Percentiles rank a stretch among this genome's conserved stretches.
phyloP scores from a whole-genome alignment of 73 alveolate species.

The Paraurostyla sp. region DNA sequence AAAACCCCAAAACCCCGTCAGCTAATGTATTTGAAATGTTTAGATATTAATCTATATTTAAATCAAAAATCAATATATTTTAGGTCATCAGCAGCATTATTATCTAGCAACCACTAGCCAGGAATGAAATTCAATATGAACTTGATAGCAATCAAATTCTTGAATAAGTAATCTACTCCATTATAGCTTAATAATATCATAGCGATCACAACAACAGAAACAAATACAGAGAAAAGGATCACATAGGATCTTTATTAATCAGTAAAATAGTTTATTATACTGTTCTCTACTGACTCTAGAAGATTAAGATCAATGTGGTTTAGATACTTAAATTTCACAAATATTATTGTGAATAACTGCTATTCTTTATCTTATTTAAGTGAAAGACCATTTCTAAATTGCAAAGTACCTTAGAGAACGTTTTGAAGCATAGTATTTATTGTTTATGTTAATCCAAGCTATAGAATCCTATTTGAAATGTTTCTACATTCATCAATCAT shows the following conservation, averaged over 20 bases:
- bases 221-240: constrained; percentile 28
- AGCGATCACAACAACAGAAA: constrained; percentile 19
- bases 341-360: not conserved
- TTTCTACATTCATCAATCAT: constrained; percentile 34
- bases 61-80: constrained; percentile 57
- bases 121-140: constrained; percentile 57
- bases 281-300: not conserved
- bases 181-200: constrained; percentile 18
- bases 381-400: not conserved
- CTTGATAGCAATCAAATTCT: constrained; percentile 58
- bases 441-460: constrained; percentile 40
- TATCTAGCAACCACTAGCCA: constrained; percentile 59
- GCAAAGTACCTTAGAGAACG: constrained; percentile 26
- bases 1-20: no score
- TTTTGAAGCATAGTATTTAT: constrained; percentile 40
- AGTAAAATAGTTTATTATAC: constrained; percentile 1
- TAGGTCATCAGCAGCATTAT: constrained; percentile 61
- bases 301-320: constrained; percentile 24
- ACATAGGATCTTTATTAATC: not conserved
- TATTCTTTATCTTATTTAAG: constrained; percentile 5
- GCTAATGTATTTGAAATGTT: no score
- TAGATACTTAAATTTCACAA: constrained; percentile 30
- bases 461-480: not conserved
- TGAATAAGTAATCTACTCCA: constrained; percentile 55
- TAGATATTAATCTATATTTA: no score